A percentile compares a stretch with the other conserved stretches of the same genome.
Evolutionary conservation across 306 rosid species (phyloP).

Genomic region (Dalbergia cochinchinensis): DNA sequence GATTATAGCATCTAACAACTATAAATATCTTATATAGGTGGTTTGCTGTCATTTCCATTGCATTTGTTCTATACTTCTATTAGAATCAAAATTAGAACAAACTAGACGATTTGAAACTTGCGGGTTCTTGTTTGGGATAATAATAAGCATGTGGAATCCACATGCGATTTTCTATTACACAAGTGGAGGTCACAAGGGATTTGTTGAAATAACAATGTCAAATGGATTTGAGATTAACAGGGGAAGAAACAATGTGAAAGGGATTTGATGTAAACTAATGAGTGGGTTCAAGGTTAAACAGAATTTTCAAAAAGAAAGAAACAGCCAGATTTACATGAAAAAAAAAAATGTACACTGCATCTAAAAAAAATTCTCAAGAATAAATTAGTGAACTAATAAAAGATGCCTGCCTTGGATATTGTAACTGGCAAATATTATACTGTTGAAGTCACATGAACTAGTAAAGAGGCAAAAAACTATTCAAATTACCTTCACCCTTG

Average conservation of each 20-base stretch:
- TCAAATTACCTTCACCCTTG: constrained; percentile 69
- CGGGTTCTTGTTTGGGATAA: constrained; percentile 4
- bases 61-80: neutral
- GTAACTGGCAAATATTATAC: neutral
- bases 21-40: constrained; percentile 6
- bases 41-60: constrained; percentile 8
- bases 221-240: constrained; percentile 1
- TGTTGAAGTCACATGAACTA: constrained; percentile 26
- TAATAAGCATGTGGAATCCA: neutral
- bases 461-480: constrained; percentile 23
- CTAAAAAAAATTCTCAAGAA: constrained; percentile 1
- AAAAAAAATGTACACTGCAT: constrained; percentile 22
- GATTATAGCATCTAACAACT: constrained; percentile 8
- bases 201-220: no score
- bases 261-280: neutral
- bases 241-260: constrained; percentile 24
- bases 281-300: neutral
- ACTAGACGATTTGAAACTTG: constrained; percentile 1
- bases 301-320: neutral
- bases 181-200: neutral
- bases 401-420: neutral
- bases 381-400: constrained; percentile 23
- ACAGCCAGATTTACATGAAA: constrained; percentile 24
- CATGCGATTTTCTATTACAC: neutral
- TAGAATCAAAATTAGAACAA: neutral